A percentile compares a stretch with the other conserved stretches of the same genome.
phyloP scores from a whole-genome alignment of 2,329 filamentous ascomycete genomes.

The Penicillium occitanis region DNA sequence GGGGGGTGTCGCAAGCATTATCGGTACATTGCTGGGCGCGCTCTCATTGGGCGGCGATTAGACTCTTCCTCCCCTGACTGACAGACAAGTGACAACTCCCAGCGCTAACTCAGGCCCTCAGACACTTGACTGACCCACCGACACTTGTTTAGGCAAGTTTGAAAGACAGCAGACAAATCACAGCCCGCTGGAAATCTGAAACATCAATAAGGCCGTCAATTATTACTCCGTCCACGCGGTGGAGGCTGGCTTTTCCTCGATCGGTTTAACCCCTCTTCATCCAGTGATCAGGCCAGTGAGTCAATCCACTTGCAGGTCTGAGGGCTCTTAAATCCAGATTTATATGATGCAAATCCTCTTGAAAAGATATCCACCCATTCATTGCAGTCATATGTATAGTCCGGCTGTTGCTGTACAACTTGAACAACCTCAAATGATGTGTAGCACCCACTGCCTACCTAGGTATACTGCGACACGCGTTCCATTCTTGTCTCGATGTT shows the following conservation, averaged over 20 bases:
- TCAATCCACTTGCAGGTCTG: background rate
- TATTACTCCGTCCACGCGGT: constrained; percentile 6
- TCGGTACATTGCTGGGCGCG: background rate
- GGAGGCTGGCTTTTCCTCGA: background rate
- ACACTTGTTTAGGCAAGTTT: background rate
- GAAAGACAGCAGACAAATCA: constrained; percentile 1
- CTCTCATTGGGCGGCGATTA: background rate
- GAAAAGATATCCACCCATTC: background rate
- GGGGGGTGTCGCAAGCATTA: constrained; percentile 2
- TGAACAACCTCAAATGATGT: background rate
- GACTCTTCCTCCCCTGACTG: background rate
- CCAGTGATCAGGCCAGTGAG: background rate
- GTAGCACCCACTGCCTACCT: background rate
- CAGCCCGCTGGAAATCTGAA: background rate
- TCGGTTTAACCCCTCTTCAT: background rate
- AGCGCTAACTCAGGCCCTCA: constrained; percentile 6
- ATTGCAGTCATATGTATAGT: too few relatives aligned
- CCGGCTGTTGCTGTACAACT: background rate
- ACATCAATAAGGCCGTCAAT: constrained; percentile 1
- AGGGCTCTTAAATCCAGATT: background rate
- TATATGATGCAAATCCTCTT: background rate
- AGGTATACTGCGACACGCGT: background rate
- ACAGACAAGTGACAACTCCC: background rate
- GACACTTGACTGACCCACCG: constrained; percentile 5
- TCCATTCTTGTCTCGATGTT: background rate